Base-by-base conservation (phyloP, 108 stramenopile genomes). In the Fragilaria radians region DNA sequence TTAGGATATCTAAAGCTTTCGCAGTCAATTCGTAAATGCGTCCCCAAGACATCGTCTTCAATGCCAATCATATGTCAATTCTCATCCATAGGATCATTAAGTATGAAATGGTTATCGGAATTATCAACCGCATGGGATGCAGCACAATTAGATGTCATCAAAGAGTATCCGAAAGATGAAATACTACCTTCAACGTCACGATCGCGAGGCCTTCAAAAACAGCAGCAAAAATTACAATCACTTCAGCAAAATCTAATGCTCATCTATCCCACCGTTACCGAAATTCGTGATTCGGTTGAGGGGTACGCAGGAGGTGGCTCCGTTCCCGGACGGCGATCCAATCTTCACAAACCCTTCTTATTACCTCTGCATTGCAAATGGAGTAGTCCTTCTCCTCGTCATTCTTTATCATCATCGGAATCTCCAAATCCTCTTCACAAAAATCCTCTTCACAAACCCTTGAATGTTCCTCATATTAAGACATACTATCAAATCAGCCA, bases 401-500 rank as follows among this genome's bases (percentile, higher is more conserved):
- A 4, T 5, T 53, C 22, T 21, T 51, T 55, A 4, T 50, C 60
- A 21, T 61, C 54, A 31, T 25, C n/a, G 24, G n/a, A n/a, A n/a
- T n/a, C n/a, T n/a, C 22, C 49, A 34, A 32, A 33, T 54, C 30
- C 34, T n/a, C 5, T 29, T 46, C 25, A 33, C n/a, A n/a, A n/a
- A n/a, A 55, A 62, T 46, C 73, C 69, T 26, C 48, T 85, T 28
- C 55, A 59, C 57, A 85, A 74, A 57, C 66, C 70, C 31, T 46
- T 48, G 11, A 63, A 83, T 59, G 70, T 82, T 25, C 82, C 82
- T 24, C 89, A 90, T 58, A 83, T 86, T 55, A 90, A 90, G 63
- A 79, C 79, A 4, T 85, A 71, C 49, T 68, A 77, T 54, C 88
- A 89, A 54, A 42, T 68, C 0, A 57, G 58, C 18, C 21, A 31